A percentile compares a stretch with the other conserved stretches of the same genome.
phyloP scores from a whole-genome alignment of 768 basidiomycete genomes.

The Daedaleopsis sinensis region DNA sequence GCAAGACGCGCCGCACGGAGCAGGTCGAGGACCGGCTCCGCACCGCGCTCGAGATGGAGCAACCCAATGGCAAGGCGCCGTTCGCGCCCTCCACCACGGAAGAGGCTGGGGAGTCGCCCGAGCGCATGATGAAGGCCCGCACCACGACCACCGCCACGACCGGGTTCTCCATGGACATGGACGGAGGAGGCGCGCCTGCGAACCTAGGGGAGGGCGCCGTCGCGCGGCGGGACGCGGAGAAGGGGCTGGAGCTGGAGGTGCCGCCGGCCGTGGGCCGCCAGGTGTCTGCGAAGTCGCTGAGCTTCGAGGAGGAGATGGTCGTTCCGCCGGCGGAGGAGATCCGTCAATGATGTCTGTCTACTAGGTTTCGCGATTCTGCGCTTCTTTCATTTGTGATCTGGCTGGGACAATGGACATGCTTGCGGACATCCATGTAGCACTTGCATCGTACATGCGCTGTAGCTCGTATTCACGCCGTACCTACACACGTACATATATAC shows the following conservation, averaged over 20 bases:
- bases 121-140: neutral
- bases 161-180: neutral
- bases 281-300: conserved; percentile 20
- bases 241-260: neutral
- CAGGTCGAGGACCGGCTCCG: conserved; percentile 65
- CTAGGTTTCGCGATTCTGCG: neutral
- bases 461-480: too few species aligned
- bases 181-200: neutral
- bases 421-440: too few species aligned
- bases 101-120: neutral
- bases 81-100: neutral
- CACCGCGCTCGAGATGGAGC: conserved; percentile 42
- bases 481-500: too few species aligned
- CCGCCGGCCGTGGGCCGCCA: neutral
- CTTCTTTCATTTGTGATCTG: neutral
- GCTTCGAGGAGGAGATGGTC: conserved; percentile 36
- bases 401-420: neutral
- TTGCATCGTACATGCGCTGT: too few species aligned
- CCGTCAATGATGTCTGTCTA: neutral
- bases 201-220: neutral
- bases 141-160: neutral
- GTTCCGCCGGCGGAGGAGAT: conserved; percentile 28
- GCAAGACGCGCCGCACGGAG: conserved; percentile 66
- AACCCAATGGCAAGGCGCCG: neutral
- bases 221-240: conserved; percentile 6